Conservation (phyloP, 805 yeast genomes). For the Lipomyces sp. region DNA sequence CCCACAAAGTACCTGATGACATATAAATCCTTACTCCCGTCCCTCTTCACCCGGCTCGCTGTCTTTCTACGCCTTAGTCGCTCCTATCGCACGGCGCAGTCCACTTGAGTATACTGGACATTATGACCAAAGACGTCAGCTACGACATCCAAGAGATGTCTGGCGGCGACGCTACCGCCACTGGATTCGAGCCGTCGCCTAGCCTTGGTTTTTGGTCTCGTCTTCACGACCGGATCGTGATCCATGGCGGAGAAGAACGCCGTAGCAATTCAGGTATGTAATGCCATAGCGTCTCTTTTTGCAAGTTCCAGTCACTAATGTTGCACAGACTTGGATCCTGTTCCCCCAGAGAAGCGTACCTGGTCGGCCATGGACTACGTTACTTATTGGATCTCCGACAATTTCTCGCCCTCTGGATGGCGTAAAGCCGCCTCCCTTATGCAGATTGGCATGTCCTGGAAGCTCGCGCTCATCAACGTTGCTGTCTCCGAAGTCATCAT, state of each 20-base stretch:
- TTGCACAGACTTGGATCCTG: conserved; percentile 32
- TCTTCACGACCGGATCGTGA: conserved; percentile 16
- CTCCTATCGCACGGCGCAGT: background rate
- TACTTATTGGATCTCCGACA: conserved; percentile 39
- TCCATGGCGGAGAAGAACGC: conserved; percentile 20
- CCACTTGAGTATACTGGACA: background rate
- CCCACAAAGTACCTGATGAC: no score
- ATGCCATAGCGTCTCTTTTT: background rate
- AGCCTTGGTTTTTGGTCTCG: conserved; percentile 21
- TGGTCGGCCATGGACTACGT: conserved; percentile 54
- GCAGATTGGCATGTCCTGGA: conserved; percentile 52
- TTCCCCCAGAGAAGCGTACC: conserved; percentile 46
- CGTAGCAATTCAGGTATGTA: conserved; percentile 17
- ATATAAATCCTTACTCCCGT: no score
- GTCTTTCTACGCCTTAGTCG: background rate
- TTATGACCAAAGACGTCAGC: conserved; percentile 5
- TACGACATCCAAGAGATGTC: conserved; percentile 8
- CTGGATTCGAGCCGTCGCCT: conserved; percentile 4
- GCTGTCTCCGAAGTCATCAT: conserved; percentile 52
- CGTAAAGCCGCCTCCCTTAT: conserved; percentile 52
- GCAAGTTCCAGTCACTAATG: background rate
- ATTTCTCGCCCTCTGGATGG: conserved; percentile 50
- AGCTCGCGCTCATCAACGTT: conserved; percentile 53
- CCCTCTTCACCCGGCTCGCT: background rate
- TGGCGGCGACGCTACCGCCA: background rate